Conservation (phyloP, 305 asterid species). For the Caryopteris hybrid region DNA sequence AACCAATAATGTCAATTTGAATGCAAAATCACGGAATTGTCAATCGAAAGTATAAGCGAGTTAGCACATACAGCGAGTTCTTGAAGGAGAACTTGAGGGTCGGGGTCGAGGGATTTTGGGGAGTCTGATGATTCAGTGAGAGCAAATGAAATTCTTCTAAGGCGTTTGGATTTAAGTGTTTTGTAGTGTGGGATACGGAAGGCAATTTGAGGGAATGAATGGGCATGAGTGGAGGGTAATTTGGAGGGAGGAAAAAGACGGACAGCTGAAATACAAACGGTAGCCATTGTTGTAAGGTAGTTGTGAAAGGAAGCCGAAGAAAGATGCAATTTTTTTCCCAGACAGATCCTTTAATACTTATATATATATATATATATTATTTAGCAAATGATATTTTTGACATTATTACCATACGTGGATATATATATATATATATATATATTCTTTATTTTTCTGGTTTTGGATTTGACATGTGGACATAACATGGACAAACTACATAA, state of each 20-base stretch:
- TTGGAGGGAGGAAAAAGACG: constrained; percentile 33
- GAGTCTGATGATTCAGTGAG: constrained; percentile 73
- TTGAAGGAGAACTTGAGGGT: constrained; percentile 56
- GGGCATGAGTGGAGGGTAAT: constrained; percentile 24
- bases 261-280: constrained; percentile 34
- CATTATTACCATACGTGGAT: too few species aligned
- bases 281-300: constrained; percentile 37
- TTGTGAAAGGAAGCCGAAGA: neutral
- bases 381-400: too few species aligned
- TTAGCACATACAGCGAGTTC: constrained; percentile 53
- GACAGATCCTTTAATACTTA: too few species aligned
- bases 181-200: constrained; percentile 20
- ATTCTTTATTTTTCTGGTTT: constrained; percentile 16
- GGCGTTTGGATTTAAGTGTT: constrained; percentile 31
- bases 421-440: too few species aligned
- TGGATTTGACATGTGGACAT: constrained; percentile 22
- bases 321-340: too few species aligned
- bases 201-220: constrained; percentile 19
- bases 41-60: neutral
- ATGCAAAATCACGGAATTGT: neutral
- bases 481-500: constrained; percentile 7
- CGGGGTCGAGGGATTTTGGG: constrained; percentile 55
- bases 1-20: neutral
- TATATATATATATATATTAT: too few species aligned
- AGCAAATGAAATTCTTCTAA: constrained; percentile 39